Evolutionary conservation across 495 filamentous ascomycete species (phyloP).

Genomic region (Penicillium taxi): DNA sequence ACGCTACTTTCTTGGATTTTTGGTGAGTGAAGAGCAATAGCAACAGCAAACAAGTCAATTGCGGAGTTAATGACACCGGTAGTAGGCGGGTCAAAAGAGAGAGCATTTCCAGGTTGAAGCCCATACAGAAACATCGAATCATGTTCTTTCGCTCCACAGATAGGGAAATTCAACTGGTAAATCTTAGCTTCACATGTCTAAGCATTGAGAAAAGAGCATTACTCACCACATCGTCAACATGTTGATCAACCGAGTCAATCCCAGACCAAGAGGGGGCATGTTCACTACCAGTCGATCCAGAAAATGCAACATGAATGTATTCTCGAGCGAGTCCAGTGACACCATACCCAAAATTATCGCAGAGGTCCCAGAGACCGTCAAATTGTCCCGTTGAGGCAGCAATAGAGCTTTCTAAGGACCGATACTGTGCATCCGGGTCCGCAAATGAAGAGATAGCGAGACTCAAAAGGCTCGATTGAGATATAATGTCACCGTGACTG

Average conservation of each 20-base stretch:
- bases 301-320: slow-evolving; percentile 61
- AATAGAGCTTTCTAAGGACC: slow-evolving; percentile 83
- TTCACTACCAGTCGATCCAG: slow-evolving; percentile 58
- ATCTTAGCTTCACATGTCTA: too few species aligned
- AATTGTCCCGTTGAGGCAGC: slow-evolving; percentile 84
- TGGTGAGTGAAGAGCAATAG: slow-evolving; percentile 74
- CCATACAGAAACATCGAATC: slow-evolving; percentile 81
- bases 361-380: slow-evolving; percentile 89
- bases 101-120: slow-evolving; percentile 32
- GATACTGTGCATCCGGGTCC: slow-evolving; percentile 80
- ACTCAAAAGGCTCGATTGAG: slow-evolving; percentile 91
- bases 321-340: slow-evolving; percentile 77
- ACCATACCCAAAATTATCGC: slow-evolving; percentile 90
- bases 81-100: slow-evolving; percentile 69
- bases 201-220: too few species aligned
- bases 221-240: slow-evolving; percentile 60
- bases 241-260: slow-evolving; percentile 55
- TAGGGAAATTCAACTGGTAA: slow-evolving; percentile 54
- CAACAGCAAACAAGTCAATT: slow-evolving; percentile 83
- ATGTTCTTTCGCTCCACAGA: slow-evolving; percentile 78
- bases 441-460: slow-evolving; percentile 86
- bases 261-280: slow-evolving; percentile 52
- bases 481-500: slow-evolving; percentile 70
- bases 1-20: slow-evolving; percentile 94
- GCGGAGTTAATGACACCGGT: slow-evolving; percentile 93